Percentiles rank a stretch among this genome's conserved stretches.
Conservation (phyloP, 257 asterid genomes). For the Capsicum chinense region DNA sequence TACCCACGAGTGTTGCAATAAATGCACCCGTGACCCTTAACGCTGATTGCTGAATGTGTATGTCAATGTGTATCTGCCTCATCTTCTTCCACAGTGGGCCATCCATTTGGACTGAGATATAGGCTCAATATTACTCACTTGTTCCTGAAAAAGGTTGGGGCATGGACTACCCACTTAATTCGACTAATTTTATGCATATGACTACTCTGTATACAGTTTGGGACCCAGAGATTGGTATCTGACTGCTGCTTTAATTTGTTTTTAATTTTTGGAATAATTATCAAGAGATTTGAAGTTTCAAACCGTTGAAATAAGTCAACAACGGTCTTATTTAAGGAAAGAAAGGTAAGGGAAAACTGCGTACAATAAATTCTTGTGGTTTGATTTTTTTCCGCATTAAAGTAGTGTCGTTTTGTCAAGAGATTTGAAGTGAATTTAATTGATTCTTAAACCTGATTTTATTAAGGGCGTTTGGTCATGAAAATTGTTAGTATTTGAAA, state of each 20-base stretch:
- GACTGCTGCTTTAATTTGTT: not conserved
- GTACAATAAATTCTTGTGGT: no score
- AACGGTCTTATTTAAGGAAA: no score
- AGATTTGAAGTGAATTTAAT: not conserved
- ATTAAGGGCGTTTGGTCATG: no score
- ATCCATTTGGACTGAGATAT: not conserved
- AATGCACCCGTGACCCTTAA: conserved; percentile 27
- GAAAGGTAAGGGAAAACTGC: no score
- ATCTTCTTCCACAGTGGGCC: conserved; percentile 22
- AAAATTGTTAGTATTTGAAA: no score
- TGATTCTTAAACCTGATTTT: not conserved
- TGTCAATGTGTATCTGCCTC: not conserved
- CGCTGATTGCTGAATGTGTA: conserved; percentile 12
- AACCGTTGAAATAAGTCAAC: no score
- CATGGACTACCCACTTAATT: not conserved
- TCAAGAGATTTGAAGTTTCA: not conserved
- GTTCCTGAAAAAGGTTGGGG: not conserved
- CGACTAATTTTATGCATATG: not conserved
- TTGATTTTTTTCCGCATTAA: no score
- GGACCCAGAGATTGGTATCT: conserved; percentile 6
- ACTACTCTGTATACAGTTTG: not conserved
- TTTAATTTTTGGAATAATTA: not conserved
- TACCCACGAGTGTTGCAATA: conserved; percentile 18
- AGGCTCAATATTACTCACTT: not conserved
- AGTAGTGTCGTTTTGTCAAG: no score